Conservation (phyloP, 192 early-diverging fungal genomes). For the Gorgonomyces haynaldii region DNA sequence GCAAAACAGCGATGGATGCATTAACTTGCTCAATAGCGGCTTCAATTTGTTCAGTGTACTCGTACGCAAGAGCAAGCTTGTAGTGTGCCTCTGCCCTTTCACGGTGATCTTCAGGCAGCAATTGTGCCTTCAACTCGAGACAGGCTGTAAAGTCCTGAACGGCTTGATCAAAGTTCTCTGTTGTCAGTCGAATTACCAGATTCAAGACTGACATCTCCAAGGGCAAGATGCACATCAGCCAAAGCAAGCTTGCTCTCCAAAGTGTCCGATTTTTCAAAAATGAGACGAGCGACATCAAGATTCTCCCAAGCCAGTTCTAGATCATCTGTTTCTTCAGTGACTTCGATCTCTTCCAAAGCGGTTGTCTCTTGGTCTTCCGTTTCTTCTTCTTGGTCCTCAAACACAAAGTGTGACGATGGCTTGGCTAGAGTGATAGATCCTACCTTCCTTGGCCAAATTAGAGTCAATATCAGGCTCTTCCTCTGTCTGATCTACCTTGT, state of each 20-base stretch:
- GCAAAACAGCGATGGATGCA: constrained; percentile 42
- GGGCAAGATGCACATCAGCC: constrained; percentile 57
- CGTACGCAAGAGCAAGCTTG: constrained; percentile 55
- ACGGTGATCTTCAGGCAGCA: constrained; percentile 37
- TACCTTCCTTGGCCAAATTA: constrained; percentile 20
- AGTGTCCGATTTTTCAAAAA: constrained; percentile 43
- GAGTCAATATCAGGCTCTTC: constrained; percentile 39
- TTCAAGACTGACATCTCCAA: constrained; percentile 84
- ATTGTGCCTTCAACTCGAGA: constrained; percentile 38
- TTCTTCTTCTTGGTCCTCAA: constrained; percentile 28
- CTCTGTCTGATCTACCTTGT: constrained; percentile 25
- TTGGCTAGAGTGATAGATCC: constrained; percentile 7
- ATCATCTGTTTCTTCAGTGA: constrained; percentile 17
- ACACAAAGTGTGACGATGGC: constrained; percentile 9
- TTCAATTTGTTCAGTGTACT: constrained; percentile 36
- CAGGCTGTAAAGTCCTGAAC: constrained; percentile 46
- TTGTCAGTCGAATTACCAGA: constrained; percentile 36
- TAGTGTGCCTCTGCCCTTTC: constrained; percentile 62
- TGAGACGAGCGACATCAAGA: constrained; percentile 71
- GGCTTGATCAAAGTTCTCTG: constrained; percentile 59
- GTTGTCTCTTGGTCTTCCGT: constrained; percentile 23
- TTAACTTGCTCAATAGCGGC: constrained; percentile 44
- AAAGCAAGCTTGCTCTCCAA: constrained; percentile 30
- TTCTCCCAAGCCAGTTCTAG: constrained; percentile 73
- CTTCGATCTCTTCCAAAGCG: constrained; percentile 13